These are phyloP conservation scores for Hypericum androsaemum DNA, from an alignment of 345 rosid species.

Conservation along the genomic window DNA sequence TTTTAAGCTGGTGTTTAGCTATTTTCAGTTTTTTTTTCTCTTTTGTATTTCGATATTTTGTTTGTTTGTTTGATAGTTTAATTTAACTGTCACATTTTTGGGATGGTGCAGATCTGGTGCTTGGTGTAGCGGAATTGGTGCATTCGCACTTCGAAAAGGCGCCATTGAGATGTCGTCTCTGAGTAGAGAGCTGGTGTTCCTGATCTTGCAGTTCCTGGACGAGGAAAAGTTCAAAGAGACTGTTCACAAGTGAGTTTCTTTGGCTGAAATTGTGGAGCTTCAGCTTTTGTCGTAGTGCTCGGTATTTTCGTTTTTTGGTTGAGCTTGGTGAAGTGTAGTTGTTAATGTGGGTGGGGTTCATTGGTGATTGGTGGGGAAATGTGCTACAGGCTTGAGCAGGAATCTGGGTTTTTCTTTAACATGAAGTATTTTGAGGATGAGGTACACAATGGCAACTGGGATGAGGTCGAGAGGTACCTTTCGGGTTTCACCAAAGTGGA, in stretches of 20 bases:
- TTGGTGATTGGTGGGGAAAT: background rate
- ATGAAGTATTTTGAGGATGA: conserved; percentile 25
- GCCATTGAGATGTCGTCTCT: conserved; percentile 23
- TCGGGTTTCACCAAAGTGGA: conserved; percentile 20
- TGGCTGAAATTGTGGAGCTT: background rate
- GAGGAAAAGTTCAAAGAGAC: conserved; percentile 32
- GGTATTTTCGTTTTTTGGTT: background rate
- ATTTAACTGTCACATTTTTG: no score
- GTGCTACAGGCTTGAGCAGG: conserved; percentile 29
- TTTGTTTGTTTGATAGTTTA: no score
- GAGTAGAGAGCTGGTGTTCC: conserved; percentile 22
- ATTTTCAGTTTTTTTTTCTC: no score
- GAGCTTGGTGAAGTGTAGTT: background rate
- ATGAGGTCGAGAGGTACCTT: conserved; percentile 25
- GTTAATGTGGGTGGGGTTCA: background rate
- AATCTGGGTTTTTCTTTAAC: conserved; percentile 26
- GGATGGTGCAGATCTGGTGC: no score
- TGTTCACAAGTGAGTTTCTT: conserved; percentile 19
- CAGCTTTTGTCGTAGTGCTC: no score
- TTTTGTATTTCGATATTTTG: no score
- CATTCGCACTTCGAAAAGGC: no score
- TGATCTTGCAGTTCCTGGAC: conserved; percentile 34
- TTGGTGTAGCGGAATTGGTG: no score
- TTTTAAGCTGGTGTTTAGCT: no score
- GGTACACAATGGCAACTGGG: conserved; percentile 26